phyloP scores from a whole-genome alignment of 225 moss, liverwort and hornwort genomes.

The Thuidium tamariscinum region DNA sequence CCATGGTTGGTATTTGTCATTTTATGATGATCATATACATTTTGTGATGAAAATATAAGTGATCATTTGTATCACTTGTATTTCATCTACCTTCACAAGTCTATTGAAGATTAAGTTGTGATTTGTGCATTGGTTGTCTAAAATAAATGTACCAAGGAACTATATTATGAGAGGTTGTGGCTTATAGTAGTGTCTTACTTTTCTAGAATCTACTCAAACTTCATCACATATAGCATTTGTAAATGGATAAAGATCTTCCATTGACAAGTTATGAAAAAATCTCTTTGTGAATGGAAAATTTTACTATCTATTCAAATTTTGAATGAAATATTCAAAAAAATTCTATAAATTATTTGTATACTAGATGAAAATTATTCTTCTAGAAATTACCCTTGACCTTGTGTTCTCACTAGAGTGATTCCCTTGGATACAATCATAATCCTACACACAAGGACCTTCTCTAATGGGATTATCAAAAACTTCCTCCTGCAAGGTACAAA shows the following conservation, averaged over 20 bases:
- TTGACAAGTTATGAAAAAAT: background rate
- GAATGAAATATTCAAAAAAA: too few species aligned
- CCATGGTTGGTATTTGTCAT: background rate
- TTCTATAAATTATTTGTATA: background rate
- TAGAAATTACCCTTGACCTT: background rate
- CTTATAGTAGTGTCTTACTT: background rate
- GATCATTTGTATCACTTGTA: background rate
- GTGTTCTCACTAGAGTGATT: background rate
- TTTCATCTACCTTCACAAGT: background rate
- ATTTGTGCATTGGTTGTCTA: background rate
- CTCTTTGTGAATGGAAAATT: background rate
- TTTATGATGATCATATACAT: background rate
- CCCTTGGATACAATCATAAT: too few species aligned
- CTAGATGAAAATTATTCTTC: background rate
- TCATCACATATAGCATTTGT: background rate
- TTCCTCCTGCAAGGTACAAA: background rate
- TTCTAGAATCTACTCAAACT: background rate
- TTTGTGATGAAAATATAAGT: background rate
- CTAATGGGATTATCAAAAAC: background rate
- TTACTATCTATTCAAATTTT: background rate
- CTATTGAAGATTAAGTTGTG: background rate
- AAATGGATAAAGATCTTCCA: rapidly evolving
- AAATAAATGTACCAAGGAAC: background rate
- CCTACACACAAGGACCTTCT: rapidly evolving
- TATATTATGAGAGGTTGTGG: background rate